Evolutionary conservation across 2,329 filamentous ascomycete species (phyloP).

Genomic region (Westerdykella sp.): DNA sequence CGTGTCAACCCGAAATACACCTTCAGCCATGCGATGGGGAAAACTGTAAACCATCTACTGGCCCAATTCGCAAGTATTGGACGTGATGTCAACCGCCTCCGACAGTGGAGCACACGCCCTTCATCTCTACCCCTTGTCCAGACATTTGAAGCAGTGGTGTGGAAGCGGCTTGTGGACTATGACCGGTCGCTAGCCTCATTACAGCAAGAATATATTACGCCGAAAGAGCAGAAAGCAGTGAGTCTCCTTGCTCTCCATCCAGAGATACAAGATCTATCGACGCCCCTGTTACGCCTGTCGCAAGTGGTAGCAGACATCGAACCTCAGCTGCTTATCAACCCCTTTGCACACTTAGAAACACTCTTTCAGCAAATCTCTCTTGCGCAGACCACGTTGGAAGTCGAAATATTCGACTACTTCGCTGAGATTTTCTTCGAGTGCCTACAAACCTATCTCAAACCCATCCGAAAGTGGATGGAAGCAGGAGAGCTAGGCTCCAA

Average conservation of each 20-base stretch:
- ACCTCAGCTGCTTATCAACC: constrained; percentile 32
- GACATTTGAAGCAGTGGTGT: constrained; percentile 61
- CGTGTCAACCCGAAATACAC: constrained; percentile 35
- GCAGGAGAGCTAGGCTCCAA: constrained; percentile 60
- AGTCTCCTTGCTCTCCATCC: constrained; percentile 60
- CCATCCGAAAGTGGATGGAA: constrained; percentile 80
- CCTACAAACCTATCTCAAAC: constrained; percentile 73
- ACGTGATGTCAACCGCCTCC: constrained; percentile 42
- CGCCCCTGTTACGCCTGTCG: constrained; percentile 55
- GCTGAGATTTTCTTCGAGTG: constrained; percentile 71
- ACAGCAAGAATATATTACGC: constrained; percentile 55
- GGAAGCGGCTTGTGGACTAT: constrained; percentile 52
- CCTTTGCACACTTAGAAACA: constrained; percentile 72
- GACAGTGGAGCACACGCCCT: constrained; percentile 42
- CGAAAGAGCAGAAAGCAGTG: constrained; percentile 50
- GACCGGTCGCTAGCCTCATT: constrained; percentile 54
- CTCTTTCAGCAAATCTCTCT: constrained; percentile 65
- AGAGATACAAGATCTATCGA: constrained; percentile 50
- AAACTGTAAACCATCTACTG: constrained; percentile 35
- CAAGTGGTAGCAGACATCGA: constrained; percentile 56
- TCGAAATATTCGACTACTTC: constrained; percentile 56
- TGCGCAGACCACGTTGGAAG: constrained; percentile 64
- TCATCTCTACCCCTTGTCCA: constrained; percentile 49
- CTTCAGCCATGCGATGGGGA: constrained; percentile 34
- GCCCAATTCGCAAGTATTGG: constrained; percentile 46